A percentile compares a stretch with the other conserved stretches of the same genome.
Evolutionary conservation across 2,329 filamentous ascomycete genomes (phyloP).

Genomic region (Pseudohalonectria lignicola): DNA sequence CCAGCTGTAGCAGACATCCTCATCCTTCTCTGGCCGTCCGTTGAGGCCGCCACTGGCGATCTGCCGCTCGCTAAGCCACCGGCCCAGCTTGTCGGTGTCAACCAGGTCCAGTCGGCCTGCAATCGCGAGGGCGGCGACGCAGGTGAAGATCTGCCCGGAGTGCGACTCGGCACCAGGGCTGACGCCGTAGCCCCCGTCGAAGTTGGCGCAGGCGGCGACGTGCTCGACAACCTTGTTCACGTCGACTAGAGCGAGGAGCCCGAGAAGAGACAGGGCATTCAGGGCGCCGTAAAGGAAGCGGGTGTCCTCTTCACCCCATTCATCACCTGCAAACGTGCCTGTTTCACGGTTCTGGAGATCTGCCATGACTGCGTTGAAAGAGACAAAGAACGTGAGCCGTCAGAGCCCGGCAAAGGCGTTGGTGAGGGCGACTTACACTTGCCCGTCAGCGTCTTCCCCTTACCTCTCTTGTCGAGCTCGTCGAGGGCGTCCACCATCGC

Average conservation of each 20-base stretch:
- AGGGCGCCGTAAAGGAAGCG: conserved; percentile 87
- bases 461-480: conserved; percentile 62
- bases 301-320: conserved; percentile 95
- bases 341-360: conserved; percentile 67
- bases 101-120: conserved; percentile 72
- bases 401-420: conserved; percentile 8
- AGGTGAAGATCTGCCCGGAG: conserved; percentile 91
- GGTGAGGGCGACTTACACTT: too few species aligned
- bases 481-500: conserved; percentile 76
- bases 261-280: conserved; percentile 78
- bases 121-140: conserved; percentile 77
- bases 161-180: conserved; percentile 88
- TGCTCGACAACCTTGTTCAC: conserved; percentile 71
- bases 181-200: conserved; percentile 89
- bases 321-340: conserved; percentile 85
- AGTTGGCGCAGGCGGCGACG: conserved; percentile 75
- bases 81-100: conserved; percentile 69
- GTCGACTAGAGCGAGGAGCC: conserved; percentile 62
- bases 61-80: conserved; percentile 91
- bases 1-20: conserved; percentile 98
- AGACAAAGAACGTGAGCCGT: conserved; percentile 7
- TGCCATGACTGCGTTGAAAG: conserved; percentile 52
- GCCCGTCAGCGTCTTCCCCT: conserved; percentile 62
- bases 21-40: conserved; percentile 86
- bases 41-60: conserved; percentile 81